Evolutionary conservation across 1,284 basidiomycete genomes (phyloP), one percentile per base, ranked within the genome.

Genomic region (Pisolithus thermaeus): DNA sequence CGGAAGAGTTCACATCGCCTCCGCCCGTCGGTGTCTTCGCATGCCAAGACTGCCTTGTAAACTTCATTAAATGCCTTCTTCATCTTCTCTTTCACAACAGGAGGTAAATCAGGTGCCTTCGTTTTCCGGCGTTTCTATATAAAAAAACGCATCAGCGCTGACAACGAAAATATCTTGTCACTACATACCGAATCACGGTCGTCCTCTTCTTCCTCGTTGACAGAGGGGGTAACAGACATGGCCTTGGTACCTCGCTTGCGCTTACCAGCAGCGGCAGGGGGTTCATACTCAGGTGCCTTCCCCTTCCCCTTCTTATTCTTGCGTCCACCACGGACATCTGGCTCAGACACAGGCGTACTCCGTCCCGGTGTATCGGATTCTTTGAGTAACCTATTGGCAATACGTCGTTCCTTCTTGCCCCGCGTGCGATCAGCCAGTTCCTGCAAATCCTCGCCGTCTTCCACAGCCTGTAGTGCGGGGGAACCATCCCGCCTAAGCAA

Each of bases 371-470:
- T 70, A 30, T 82, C 79, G 14, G 67, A 66, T 4, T 81, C 81
- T 53, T 73, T 77, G 40, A 81, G 57, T 9, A 80, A 60, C 59
- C 75, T 81, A 58, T 74, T 81, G 18, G 74, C 71, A 56, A 61
- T 74, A 23, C 83, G 77, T 51, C 81, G 73, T 40, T 82, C 81
- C 59, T 83, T 83, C 72, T 76, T 83, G 52, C 82, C 81, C 37
- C 80, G 73, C 8, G 77, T 67, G 52, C 74, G 77, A 55, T 88
- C 87, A 3, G 78, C 75, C 39, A 90, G 70, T 63, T 91, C 87
- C 51, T 90, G 81, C 18, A 94, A 70, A 65, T 96, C 92, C 62
- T 92, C 90, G 38, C 90, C 90, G 37, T 92, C 90, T 63, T 92
- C 90, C 50, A 97, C 71, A 35, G 92, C 92, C 42, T 43, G 25